phyloP scores from a whole-genome alignment of 768 basidiomycete genomes.

The Fomitopsis pulvina region DNA sequence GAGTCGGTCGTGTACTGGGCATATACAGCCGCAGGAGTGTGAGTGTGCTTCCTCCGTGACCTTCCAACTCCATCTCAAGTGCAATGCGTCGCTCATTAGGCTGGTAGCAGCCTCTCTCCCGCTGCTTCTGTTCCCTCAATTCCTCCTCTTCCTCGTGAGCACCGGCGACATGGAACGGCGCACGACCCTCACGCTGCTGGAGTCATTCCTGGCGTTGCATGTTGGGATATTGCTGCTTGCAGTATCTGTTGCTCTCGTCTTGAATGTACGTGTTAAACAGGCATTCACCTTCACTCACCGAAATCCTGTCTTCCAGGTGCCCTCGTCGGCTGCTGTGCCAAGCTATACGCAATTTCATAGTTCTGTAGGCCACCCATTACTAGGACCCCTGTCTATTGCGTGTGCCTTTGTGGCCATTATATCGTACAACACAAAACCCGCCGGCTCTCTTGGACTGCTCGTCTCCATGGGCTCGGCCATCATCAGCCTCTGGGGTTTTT shows the following conservation, averaged over 20 bases:
- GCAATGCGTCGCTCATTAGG: too few species aligned
- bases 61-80: not conserved
- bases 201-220: conserved; percentile 62
- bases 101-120: conserved; percentile 18
- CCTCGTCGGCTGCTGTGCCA: not conserved
- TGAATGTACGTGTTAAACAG: conserved; percentile 39
- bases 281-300: not conserved
- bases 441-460: conserved; percentile 50
- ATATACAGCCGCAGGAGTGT: conserved; percentile 27
- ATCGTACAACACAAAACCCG: conserved; percentile 54
- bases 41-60: too few species aligned
- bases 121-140: conserved; percentile 46
- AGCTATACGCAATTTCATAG: not conserved
- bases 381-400: conserved; percentile 52
- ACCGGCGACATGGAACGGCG: conserved; percentile 33
- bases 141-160: conserved; percentile 63
- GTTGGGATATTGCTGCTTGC: conserved; percentile 56
- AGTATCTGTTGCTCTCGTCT: conserved; percentile 47
- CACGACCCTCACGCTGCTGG: conserved; percentile 52
- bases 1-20: conserved; percentile 31
- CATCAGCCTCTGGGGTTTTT: conserved; percentile 62
- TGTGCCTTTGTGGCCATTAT: conserved; percentile 50
- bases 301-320: not conserved
- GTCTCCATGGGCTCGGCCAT: conserved; percentile 42
- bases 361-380: conserved; percentile 49